phyloP scores from a whole-genome alignment of 805 yeast genomes.

The Ogataea thermomethanolica region DNA sequence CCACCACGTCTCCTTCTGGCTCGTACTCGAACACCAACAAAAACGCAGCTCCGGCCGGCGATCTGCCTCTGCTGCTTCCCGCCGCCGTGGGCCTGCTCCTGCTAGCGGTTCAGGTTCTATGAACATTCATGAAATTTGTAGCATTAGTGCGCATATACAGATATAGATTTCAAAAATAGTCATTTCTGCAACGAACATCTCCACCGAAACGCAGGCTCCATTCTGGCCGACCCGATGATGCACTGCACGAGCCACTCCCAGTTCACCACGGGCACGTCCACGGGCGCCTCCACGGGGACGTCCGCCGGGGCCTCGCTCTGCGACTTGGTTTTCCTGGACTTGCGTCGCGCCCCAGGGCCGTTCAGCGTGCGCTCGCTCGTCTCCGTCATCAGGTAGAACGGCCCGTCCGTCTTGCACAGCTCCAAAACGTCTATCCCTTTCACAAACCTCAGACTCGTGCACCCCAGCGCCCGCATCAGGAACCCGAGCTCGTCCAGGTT shows the following conservation, averaged over 20 bases:
- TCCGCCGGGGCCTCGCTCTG: too few relatives aligned
- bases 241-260: constrained; percentile 73
- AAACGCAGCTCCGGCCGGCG: neutral
- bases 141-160: constrained; percentile 2
- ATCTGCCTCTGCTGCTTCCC: neutral
- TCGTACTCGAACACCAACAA: constrained; percentile 8
- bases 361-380: neutral
- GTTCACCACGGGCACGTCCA: constrained; percentile 31
- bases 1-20: constrained; percentile 10
- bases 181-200: constrained; percentile 20
- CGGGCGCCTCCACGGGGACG: too few relatives aligned
- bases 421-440: constrained; percentile 2
- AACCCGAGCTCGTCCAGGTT: constrained; percentile 8
- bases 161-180: neutral
- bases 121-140: neutral
- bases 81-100: neutral
- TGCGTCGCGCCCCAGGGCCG: too few relatives aligned
- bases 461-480: constrained; percentile 13
- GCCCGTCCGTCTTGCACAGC: neutral
- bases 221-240: constrained; percentile 35
- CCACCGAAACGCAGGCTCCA: constrained; percentile 18
- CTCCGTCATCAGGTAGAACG: constrained; percentile 5
- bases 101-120: constrained; percentile 1
- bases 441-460: constrained; percentile 5
- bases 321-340: too few relatives aligned